Evolutionary conservation across 202 grass and related monocot species (phyloP).

Genomic region (Panicum hallii): DNA sequence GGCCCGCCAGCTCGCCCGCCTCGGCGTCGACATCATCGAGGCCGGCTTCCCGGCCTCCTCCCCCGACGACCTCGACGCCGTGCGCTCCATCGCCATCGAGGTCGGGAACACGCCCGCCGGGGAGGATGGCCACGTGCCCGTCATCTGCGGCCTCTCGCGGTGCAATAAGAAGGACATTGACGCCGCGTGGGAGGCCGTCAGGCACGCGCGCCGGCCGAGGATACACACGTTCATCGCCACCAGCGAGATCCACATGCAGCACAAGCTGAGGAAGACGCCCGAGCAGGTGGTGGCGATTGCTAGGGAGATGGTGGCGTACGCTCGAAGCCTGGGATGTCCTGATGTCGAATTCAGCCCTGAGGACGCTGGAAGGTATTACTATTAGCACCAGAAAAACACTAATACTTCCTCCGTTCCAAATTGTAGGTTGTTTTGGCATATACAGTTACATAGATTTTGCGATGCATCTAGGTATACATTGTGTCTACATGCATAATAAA

Average conservation of each 20-base stretch:
- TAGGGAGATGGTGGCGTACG: conserved; percentile 88
- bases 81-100: conserved; percentile 93
- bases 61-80: conserved; percentile 94
- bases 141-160: conserved; percentile 84
- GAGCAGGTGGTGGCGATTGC: conserved; percentile 85
- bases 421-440: no score
- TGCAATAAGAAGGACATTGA: conserved; percentile 91
- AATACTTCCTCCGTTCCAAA: no score
- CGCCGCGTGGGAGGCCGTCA: conserved; percentile 87
- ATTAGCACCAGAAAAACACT: background rate
- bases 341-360: conserved; percentile 98
- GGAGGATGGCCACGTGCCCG: conserved; percentile 70
- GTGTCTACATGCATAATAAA: no score
- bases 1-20: conserved; percentile 77
- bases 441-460: no score
- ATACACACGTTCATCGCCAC: conserved; percentile 97
- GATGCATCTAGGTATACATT: no score
- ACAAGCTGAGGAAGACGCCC: conserved; percentile 88
- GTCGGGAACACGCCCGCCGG: conserved; percentile 75
- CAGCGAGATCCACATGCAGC: conserved; percentile 97
- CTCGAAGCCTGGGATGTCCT: conserved; percentile 74
- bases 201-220: conserved; percentile 67
- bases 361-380: conserved; percentile 82
- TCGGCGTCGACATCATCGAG: conserved; percentile 98
- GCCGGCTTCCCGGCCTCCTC: conserved; percentile 89